phyloP scores from a whole-genome alignment of 768 basidiomycete genomes.

The Guyanaporus albipodus region DNA sequence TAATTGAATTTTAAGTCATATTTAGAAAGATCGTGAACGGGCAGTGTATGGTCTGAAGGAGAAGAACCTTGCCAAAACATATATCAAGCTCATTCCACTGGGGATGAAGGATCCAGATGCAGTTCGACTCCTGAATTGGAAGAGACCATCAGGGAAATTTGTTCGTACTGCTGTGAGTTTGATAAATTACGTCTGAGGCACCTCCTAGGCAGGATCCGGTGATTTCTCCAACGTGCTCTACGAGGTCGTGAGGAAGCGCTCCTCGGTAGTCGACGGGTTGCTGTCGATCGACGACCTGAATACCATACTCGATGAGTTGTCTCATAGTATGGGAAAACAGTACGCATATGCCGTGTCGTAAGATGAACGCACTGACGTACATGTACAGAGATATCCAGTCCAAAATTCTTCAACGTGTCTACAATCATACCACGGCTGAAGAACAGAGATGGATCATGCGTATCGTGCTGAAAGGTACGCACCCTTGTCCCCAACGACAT shows the following conservation, averaged over 20 bases:
- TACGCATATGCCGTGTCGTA: slow-evolving; percentile 31
- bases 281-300: slow-evolving; percentile 85
- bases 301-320: slow-evolving; percentile 70
- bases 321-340: slow-evolving; percentile 71
- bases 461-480: slow-evolving; percentile 86
- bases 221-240: slow-evolving; percentile 86
- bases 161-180: slow-evolving; percentile 37
- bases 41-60: slow-evolving; percentile 94
- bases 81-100: slow-evolving; percentile 86
- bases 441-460: slow-evolving; percentile 97
- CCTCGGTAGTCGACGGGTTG: slow-evolving; percentile 70
- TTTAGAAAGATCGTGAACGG: slow-evolving; percentile 89
- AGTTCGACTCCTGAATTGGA: slow-evolving; percentile 85
- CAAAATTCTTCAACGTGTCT: slow-evolving; percentile 70
- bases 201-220: slow-evolving; percentile 61
- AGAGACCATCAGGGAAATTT: slow-evolving; percentile 65
- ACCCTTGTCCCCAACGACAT: not conserved
- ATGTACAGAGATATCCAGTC: slow-evolving; percentile 66
- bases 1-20: not conserved
- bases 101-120: slow-evolving; percentile 78
- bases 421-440: slow-evolving; percentile 74
- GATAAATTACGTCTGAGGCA: not conserved
- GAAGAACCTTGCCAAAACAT: slow-evolving; percentile 87
- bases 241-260: slow-evolving; percentile 82
- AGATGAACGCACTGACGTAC: slow-evolving; percentile 5